These are phyloP conservation scores for Graphiopsis chlorocephala DNA, from an alignment of 2,329 filamentous ascomycete species.

Conservation along the genomic window DNA sequence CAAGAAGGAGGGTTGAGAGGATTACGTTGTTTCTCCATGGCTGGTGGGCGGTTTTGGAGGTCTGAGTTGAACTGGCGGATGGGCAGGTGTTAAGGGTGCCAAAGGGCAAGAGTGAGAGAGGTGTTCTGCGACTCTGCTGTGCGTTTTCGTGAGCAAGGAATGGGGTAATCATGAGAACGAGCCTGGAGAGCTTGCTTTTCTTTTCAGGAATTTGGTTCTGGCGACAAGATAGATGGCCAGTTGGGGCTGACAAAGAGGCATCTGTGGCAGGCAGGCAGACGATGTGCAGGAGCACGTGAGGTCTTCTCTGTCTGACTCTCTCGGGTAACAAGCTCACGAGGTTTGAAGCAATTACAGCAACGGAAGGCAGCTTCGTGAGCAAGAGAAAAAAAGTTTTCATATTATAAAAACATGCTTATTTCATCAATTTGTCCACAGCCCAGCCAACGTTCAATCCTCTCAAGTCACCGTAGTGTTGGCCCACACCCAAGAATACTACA, in stretches of 20 bases:
- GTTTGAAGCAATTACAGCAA: too few relatives aligned
- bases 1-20: not conserved
- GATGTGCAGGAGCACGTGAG: too few relatives aligned
- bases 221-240: too few relatives aligned
- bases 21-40: not conserved
- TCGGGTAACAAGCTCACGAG: too few relatives aligned
- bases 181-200: not conserved
- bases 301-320: too few relatives aligned
- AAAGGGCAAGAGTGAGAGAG: too few relatives aligned
- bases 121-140: too few relatives aligned
- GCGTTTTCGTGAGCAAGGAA: not conserved
- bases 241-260: too few relatives aligned
- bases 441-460: constrained; percentile 63
- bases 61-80: not conserved
- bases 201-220: not conserved
- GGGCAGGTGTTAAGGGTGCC: not conserved
- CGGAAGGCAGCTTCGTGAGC: not conserved
- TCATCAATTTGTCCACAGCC: constrained; percentile 62
- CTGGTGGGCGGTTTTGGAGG: not conserved
- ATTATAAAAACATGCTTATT: constrained; percentile 25
- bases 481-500: constrained; percentile 82
- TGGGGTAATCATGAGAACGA: not conserved
- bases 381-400: not conserved
- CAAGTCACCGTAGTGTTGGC: constrained; percentile 66
- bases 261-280: too few relatives aligned